Evolutionary conservation across 2,329 filamentous ascomycete species (phyloP), one percentile per base, ranked within the genome.

Genomic region (Colletotrichum endophyticum): DNA sequence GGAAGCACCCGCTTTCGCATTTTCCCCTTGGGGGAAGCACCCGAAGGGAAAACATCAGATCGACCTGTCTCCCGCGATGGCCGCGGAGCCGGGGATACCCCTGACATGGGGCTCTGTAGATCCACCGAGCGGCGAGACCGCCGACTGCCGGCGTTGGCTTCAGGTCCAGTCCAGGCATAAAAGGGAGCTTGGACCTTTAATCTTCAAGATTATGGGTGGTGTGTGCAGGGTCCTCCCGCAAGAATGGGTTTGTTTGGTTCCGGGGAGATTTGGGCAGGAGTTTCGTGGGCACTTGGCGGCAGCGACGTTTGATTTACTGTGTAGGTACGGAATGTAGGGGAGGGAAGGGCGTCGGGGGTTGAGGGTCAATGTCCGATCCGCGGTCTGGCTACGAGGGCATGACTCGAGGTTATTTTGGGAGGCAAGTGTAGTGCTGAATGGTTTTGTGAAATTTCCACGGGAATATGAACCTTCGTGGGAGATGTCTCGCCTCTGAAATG

Each of bases 31-130:
- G 19, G 39, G 19, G 9, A 49, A 49, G 36, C 16, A 32, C 30
- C 30, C 9, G 30, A 32, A 32, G 30, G 30, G 12, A 34, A n/a
- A 49, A 49, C 44, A 49, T 49, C 44, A 49, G 44, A 49, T 49
- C 44, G 44, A 49, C 44, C 44, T 7, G 19, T n/a, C 19, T 49
- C 6, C 44, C 44, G 44, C 44, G 44, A 49, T 49, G 44, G 44
- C 44, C 44, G 44, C 44, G 44, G 44, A 49, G 19, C 44, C 44
- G 44, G 44, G 44, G 44, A 49, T 49, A 49, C 11, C 44, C 44
- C 44, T 49, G 44, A 1, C 44, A 49, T 22, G 0, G 44, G 19
- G 0, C 19, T 0, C 1, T 0, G 44, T 9, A 49, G 44, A 49
- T 49, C 44, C 44, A 49, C 44, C 44, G 44, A 49, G 44, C 44